Conservation (phyloP, 148 eudicot genomes). For the Amaranthus cruentus region DNA sequence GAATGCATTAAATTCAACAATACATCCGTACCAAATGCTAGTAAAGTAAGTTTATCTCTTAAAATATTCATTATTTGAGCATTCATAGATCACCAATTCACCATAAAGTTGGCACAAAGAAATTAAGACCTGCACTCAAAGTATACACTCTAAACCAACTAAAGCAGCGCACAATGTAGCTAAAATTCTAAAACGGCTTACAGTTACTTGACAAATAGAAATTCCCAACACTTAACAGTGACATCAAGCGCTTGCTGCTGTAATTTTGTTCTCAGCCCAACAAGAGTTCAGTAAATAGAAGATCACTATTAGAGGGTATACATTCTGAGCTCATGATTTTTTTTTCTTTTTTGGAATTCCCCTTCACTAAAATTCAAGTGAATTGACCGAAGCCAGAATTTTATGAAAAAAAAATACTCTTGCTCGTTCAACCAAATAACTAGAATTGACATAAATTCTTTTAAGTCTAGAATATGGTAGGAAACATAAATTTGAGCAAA, state of each 20-base stretch:
- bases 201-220: no score
- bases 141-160: not conserved
- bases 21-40: not conserved
- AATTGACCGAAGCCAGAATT: not conserved
- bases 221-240: not conserved
- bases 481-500: not conserved
- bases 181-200: no score
- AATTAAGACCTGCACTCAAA: not conserved
- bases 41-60: not conserved
- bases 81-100: not conserved
- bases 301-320: not conserved
- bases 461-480: not conserved
- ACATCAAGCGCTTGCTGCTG: not conserved
- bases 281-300: not conserved
- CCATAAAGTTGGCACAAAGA: not conserved
- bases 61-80: not conserved
- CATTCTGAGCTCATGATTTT: not conserved
- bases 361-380: not conserved
- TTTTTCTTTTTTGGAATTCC: not conserved
- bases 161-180: not conserved
- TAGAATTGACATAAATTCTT: not conserved
- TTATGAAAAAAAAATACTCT: not conserved
- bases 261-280: not conserved
- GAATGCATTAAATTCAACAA: not conserved
- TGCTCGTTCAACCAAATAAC: not conserved